A percentile compares a stretch with the other conserved stretches of the same genome.
phyloP scores from a whole-genome alignment of 805 yeast genomes.

The Jamesozyma hellenica region DNA sequence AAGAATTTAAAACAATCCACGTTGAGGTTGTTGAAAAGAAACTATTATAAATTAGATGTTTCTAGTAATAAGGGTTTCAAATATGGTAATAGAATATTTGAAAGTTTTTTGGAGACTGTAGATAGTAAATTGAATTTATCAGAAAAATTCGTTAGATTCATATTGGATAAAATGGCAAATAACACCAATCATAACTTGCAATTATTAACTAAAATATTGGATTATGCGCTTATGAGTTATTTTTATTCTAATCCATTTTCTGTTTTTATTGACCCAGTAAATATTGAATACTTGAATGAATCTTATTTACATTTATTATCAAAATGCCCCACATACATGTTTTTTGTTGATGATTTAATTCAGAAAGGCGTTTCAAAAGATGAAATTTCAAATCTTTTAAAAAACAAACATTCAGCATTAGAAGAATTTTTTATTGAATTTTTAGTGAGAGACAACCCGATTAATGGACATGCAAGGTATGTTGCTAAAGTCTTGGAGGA shows the following conservation, averaged over 20 bases:
- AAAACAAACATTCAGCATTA: constrained; percentile 17
- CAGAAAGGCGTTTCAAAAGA: constrained; percentile 19
- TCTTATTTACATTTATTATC: constrained; percentile 19
- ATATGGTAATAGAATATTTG: constrained; percentile 27
- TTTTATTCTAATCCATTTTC: constrained; percentile 29
- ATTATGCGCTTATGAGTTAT: constrained; percentile 28
- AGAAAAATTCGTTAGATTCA: constrained; percentile 22
- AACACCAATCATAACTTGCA: constrained; percentile 26
- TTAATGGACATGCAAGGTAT: constrained; percentile 24
- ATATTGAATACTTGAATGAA: constrained; percentile 21
- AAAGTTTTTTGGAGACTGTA: constrained; percentile 27
- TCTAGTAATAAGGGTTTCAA: constrained; percentile 27
- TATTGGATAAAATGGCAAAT: constrained; percentile 26
- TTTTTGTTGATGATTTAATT: constrained; percentile 25
- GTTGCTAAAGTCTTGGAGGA: constrained; percentile 21
- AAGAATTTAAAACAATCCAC: constrained; percentile 27
- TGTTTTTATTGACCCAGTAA: constrained; percentile 28
- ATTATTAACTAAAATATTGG: constrained; percentile 25
- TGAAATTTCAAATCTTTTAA: constrained; percentile 20
- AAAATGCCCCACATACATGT: constrained; percentile 29
- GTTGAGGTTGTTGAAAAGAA: constrained; percentile 22
- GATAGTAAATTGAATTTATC: constrained; percentile 29
- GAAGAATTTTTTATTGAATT: constrained; percentile 27
- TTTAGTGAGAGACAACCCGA: constrained; percentile 28
- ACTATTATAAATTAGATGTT: constrained; percentile 22